phyloP scores from a whole-genome alignment of 192 early-diverging fungal genomes.

The Jimgerdemannia flammicorona region DNA sequence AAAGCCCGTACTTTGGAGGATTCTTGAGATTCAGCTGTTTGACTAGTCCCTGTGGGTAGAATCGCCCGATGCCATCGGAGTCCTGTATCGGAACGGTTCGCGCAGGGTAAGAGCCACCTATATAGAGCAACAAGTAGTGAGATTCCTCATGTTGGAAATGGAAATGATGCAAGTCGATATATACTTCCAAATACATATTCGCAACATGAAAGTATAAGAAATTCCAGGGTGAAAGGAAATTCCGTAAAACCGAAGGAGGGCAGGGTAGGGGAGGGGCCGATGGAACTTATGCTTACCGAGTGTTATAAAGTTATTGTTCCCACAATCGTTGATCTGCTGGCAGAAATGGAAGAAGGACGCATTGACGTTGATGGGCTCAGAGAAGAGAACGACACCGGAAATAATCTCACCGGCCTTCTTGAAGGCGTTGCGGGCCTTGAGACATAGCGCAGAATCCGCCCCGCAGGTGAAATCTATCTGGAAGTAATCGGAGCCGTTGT shows the following conservation, averaged over 20 bases:
- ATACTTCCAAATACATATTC: too few species aligned
- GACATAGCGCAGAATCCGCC: constrained; percentile 10
- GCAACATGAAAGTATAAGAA: too few species aligned
- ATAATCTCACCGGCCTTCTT: constrained; percentile 21
- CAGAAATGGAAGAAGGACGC: constrained; percentile 32
- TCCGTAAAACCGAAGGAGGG: too few species aligned
- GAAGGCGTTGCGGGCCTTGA: constrained; percentile 25
- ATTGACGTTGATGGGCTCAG: constrained; percentile 26
- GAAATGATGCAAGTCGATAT: too few species aligned
- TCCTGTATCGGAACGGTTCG: constrained; percentile 27
- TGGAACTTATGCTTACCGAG: too few species aligned
- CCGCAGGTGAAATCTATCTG: constrained; percentile 8
- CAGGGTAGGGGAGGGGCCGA: too few species aligned
- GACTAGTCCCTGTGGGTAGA: constrained; percentile 38
- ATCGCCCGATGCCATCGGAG: constrained; percentile 26
- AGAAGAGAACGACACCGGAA: constrained; percentile 18
- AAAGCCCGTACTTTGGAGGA: constrained; percentile 14
- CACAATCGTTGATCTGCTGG: background rate
- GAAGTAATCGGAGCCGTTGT: background rate
- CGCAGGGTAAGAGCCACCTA: constrained; percentile 28
- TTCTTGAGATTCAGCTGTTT: constrained; percentile 28
- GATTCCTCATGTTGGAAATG: too few species aligned
- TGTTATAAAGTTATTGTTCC: background rate
- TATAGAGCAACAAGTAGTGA: too few species aligned
- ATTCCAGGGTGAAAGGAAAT: too few species aligned